Percentiles rank a stretch among this genome's conserved stretches.
Evolutionary conservation across 495 filamentous ascomycete genomes (phyloP).

Genomic region (Aspergillus hancockii): DNA sequence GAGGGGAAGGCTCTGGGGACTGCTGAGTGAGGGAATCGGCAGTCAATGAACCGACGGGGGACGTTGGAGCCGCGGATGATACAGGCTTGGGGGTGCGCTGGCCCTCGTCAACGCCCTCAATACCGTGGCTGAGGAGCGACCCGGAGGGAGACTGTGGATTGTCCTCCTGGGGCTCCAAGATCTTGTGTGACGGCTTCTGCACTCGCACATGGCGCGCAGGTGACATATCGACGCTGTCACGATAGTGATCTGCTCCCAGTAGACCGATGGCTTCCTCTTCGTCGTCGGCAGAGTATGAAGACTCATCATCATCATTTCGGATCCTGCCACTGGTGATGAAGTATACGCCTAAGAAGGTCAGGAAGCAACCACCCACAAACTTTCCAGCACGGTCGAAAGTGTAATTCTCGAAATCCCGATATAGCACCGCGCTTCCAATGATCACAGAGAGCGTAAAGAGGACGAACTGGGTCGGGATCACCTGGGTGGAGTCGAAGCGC

Average conservation of each 20-base stretch:
- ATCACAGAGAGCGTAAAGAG: constrained; percentile 95
- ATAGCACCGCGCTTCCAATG: constrained; percentile 86
- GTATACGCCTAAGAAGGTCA: constrained; percentile 94
- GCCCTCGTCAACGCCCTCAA: constrained; percentile 37
- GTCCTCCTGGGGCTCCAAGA: constrained; percentile 21
- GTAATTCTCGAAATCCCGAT: constrained; percentile 88
- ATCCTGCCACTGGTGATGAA: constrained; percentile 75
- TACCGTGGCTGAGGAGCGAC: constrained; percentile 37
- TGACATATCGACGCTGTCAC: constrained; percentile 39
- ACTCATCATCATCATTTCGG: constrained; percentile 42
- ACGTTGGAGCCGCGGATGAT: constrained; percentile 38
- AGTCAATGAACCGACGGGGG: constrained; percentile 35
- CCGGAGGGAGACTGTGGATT: constrained; percentile 30
- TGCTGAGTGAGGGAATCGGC: constrained; percentile 34
- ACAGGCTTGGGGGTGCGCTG: constrained; percentile 35
- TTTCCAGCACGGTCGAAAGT: constrained; percentile 67
- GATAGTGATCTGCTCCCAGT: constrained; percentile 43
- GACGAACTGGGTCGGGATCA: constrained; percentile 96
- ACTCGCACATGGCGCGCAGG: constrained; percentile 25
- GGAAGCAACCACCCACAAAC: constrained; percentile 82
- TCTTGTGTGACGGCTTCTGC: constrained; percentile 19
- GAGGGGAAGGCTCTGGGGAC: constrained; percentile 32
- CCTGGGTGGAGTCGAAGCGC: constrained; percentile 93
- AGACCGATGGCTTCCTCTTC: constrained; percentile 52
- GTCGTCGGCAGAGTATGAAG: constrained; percentile 46